Evolutionary conservation across 1,139 yeast species (phyloP), one percentile per base, ranked within the genome.

Genomic region (Suhomyces panamericanus): DNA sequence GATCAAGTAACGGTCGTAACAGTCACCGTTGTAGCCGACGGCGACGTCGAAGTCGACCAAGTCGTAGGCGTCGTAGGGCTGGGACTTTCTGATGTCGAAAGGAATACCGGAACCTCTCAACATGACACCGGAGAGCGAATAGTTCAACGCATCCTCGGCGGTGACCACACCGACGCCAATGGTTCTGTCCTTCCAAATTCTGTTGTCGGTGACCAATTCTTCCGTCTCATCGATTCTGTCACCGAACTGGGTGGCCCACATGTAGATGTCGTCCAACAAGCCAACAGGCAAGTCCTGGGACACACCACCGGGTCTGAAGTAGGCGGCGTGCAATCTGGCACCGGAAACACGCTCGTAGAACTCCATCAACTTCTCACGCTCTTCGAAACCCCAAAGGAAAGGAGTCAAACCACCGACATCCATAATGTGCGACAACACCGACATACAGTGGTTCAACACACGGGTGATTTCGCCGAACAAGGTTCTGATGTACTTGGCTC

Each of bases 181-280:
- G 36, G 95, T 87, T 76, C 96, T 84, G 63, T 86, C 86, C 70
- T 85, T 86, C 96, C 96, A 88, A 69, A 88, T 88, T 73, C 96
- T 85, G 71, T 88, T 88, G 64, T 87, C 96, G 42, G 96, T 87
- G 54, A 86, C 78, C 70, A 88, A 78, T 69, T 88, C 96, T 73
- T 88, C 96, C 51, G 86, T 83, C 69, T 88, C 96, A 67, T 88
- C 96, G 57, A 88, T 70, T 74, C 96, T 83, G 72, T 88, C 96
- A 64, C 96, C 96, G 57, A 88, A 88, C 73, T 88, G 96, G 32
- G 96, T 88, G 46, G 96, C 96, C 96, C 96, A 88, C 93, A 87
- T 87, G 70, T 86, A 88, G 58, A 88, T 88, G 63, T 88, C 96
- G 66, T 88, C 96, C 58, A 88, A 77, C 61, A 88, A 69, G 42